Percentiles rank a stretch among this genome's conserved stretches.
Evolutionary conservation across 495 filamentous ascomycete genomes (phyloP).

Genomic region (Penicillium samsonianum): DNA sequence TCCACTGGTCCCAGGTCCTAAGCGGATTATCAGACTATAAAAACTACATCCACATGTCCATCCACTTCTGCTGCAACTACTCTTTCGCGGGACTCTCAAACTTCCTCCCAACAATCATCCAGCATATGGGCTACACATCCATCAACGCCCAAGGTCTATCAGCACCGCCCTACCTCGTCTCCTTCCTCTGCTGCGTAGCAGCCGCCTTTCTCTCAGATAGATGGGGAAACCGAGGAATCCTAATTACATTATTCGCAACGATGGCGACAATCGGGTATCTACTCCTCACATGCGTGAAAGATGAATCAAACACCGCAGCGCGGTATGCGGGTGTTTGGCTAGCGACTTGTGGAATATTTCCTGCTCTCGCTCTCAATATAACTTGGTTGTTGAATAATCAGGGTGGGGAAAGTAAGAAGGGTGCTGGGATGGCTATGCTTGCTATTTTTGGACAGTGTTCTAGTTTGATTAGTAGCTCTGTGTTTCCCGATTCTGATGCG

Average conservation of each 20-base stretch:
- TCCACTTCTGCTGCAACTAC: conserved; percentile 12
- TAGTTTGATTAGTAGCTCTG: conserved; percentile 31
- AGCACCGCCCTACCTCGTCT: conserved; percentile 71
- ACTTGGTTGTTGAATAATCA: conserved; percentile 64
- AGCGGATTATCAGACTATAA: conserved; percentile 31
- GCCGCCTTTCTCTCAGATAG: conserved; percentile 66
- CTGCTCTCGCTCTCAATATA: conserved; percentile 60
- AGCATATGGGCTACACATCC: conserved; percentile 65
- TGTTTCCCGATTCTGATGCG: conserved; percentile 28
- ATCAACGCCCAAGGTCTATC: conserved; percentile 71
- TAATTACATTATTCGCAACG: conserved; percentile 58
- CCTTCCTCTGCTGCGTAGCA: conserved; percentile 61
- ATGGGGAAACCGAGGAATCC: conserved; percentile 59
- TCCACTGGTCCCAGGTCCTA: conserved; percentile 26
- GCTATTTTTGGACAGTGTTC: conserved; percentile 37
- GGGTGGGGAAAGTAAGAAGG: conserved; percentile 54
- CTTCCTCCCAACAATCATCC: conserved; percentile 72
- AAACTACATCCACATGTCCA: conserved; percentile 31
- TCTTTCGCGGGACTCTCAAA: conserved; percentile 54
- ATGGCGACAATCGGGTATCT: conserved; percentile 68
- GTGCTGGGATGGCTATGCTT: conserved; percentile 34
- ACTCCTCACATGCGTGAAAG: conserved; percentile 52
- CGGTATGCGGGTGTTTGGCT: conserved; percentile 64
- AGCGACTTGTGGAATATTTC: conserved; percentile 63
- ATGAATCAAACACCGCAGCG: conserved; percentile 43